Evolutionary conservation across 192 early-diverging fungal genomes (phyloP).

Genomic region (Podila epicladia): DNA sequence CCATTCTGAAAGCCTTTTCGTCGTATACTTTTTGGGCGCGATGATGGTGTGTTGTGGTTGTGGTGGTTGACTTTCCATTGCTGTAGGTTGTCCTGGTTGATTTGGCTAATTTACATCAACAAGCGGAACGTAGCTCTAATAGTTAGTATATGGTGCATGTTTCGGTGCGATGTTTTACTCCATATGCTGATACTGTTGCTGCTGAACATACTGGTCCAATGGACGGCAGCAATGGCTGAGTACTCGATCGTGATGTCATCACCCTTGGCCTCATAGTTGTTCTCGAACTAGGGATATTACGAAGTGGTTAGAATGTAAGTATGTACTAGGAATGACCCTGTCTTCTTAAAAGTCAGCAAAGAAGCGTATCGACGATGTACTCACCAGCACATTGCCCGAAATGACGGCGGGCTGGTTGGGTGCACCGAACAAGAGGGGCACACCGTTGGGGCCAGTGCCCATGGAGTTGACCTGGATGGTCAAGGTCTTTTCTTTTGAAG

Average conservation of each 20-base stretch:
- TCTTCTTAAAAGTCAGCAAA: no score
- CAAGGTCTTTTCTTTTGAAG: not conserved
- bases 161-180: not conserved
- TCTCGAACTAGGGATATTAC: not conserved
- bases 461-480: not conserved
- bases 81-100: not conserved
- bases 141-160: not conserved
- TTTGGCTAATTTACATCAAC: not conserved
- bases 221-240: not conserved
- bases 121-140: no score
- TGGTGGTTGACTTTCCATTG: not conserved
- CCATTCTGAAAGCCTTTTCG: not conserved
- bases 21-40: not conserved
- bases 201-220: slow-evolving; percentile 1
- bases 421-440: not conserved
- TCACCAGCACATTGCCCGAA: not conserved
- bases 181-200: no score
- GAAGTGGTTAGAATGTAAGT: no score
- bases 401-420: not conserved
- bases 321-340: no score
- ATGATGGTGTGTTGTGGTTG: not conserved
- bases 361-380: no score
- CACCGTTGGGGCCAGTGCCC: not conserved
- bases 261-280: slow-evolving; percentile 3
- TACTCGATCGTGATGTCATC: not conserved